Base-by-base conservation (phyloP, 371 early-diverging fungal species). In the Racocetra persica region DNA sequence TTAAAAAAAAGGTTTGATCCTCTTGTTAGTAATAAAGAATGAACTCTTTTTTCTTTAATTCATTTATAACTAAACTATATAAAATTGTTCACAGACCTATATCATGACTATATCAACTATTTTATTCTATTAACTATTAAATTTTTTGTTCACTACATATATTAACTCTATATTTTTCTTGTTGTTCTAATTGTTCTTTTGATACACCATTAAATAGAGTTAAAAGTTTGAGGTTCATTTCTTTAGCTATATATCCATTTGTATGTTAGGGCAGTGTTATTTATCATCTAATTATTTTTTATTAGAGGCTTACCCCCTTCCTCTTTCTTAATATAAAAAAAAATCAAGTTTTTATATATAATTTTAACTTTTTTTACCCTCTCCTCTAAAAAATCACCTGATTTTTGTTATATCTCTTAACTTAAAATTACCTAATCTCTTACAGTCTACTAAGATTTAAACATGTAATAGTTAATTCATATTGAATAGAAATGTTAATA, bases 361-460 rank as follows among this genome's bases (percentile, higher is more conserved):
- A n/a, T n/a, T n/a, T n/a, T n/a, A n/a, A n/a, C n/a, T n/a, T n/a
- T n/a, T n/a, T n/a, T n/a, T n/a, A n/a, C n/a, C n/a, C n/a, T n/a
- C n/a, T n/a, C n/a, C n/a, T n/a, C n/a, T n/a, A n/a, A n/a, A n/a
- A n/a, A n/a, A n/a, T n/a, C n/a, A n/a, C n/a, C n/a, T n/a, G n/a
- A n/a, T n/a, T n/a, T n/a, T n/a, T n/a, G n/a, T n/a, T n/a, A n/a
- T n/a, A n/a, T n/a, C n/a, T n/a, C n/a, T n/a, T n/a, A n/a, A 49
- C 70, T 49, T 45, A 69, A 22, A 45, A 20, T 20, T 22, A 70
- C n/a, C 41, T 28, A 2, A 41, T 70, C 70, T 38, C 70, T 70
- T 1, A 49, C 26, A 49, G 41, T 16, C 20, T 20, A n/a, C 7
- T 59, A 10, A 38, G n/a, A 45, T 69, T 69, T 20, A 67, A 26